Base-by-base conservation (phyloP, 345 rosid species). In the Noccaea caerulescens region DNA sequence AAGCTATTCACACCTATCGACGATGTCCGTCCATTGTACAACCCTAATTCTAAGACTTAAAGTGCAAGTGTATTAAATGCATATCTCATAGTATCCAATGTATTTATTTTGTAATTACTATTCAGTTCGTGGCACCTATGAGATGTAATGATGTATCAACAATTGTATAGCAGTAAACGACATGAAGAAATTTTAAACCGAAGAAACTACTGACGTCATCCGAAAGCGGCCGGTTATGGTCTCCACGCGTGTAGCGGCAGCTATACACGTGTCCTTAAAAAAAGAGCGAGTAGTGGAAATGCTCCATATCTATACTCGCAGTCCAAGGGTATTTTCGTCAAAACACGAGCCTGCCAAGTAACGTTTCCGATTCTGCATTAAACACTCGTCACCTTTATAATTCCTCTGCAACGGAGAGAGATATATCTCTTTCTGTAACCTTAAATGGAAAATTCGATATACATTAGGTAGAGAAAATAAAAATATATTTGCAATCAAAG, bases 371-470 rank as follows among this genome's bases (percentile, higher is more conserved):
- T 66, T 66, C 72, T 73, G 72, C 72, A 73, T 58, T 57, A 66
- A 66, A 27, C 72, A 50, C 62, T 66, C 77, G 68, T 50, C 77
- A 66, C 61, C 77, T 73, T 73, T 49, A 66, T 50, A 73, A 8
- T 57, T 36, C 18, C 43, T 39, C 43, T 70, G 66, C 51, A 38
- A 30, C 45, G 20, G 41, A 52, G 9, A 53, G 39, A 53, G 25
- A 52, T 49, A 52, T 49, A 43, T 13, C 5, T 72, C 47, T 55
- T 30, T 39, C 37, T 56, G 7, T 32, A 38, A 32, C 64, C 44
- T 57, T 66, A 57, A 57, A 66, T 38, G 59, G 57, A 27, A 57
- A 65, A 27, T 1, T 55, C 76, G 18, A 43, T 43, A 4, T 3
- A 46, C 30, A 62, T 62, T 12, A 27, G 25, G 32, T 4, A 69